A percentile compares a stretch with the other conserved stretches of the same genome.
phyloP scores from a whole-genome alignment of 2,329 filamentous ascomycete genomes.

The Neopestalotiopsis sp. region DNA sequence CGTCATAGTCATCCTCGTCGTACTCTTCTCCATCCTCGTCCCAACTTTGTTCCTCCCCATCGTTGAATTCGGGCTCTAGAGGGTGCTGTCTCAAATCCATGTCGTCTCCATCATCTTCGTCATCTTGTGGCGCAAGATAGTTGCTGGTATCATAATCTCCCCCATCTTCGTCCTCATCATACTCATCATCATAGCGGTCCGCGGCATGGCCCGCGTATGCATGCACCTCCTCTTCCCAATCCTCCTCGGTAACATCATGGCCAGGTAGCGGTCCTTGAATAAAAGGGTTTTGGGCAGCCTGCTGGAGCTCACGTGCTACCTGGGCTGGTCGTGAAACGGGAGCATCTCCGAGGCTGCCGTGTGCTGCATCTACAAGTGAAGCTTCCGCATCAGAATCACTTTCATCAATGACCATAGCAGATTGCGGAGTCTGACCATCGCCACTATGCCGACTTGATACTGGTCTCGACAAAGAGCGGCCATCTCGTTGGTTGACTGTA shows the following conservation, averaged over 20 bases:
- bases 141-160: slow-evolving; percentile 37
- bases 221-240: slow-evolving; percentile 32
- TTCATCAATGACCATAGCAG: slow-evolving; percentile 35
- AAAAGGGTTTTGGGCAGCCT: slow-evolving; percentile 22
- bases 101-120: slow-evolving; percentile 38
- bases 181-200: slow-evolving; percentile 35
- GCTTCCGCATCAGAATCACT: slow-evolving; percentile 31
- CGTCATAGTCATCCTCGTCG: slow-evolving; percentile 20
- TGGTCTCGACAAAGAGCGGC: slow-evolving; percentile 20
- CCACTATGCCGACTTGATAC: slow-evolving; percentile 24
- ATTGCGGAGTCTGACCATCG: slow-evolving; percentile 30
- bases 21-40: slow-evolving; percentile 26
- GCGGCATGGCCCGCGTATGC: slow-evolving; percentile 32
- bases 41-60: slow-evolving; percentile 29
- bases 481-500: slow-evolving; percentile 26
- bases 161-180: slow-evolving; percentile 36
- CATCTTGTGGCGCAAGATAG: slow-evolving; percentile 34
- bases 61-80: slow-evolving; percentile 35
- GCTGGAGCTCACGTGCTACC: neutral
- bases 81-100: slow-evolving; percentile 30
- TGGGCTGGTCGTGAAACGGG: neutral
- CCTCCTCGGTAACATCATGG: slow-evolving; percentile 21
- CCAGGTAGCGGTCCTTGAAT: slow-evolving; percentile 20
- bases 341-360: neutral
- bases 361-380: neutral